Evolutionary conservation across 1,284 basidiomycete species (phyloP), one percentile per base, ranked within the genome.

Genomic region (Ustilago esculenta): DNA sequence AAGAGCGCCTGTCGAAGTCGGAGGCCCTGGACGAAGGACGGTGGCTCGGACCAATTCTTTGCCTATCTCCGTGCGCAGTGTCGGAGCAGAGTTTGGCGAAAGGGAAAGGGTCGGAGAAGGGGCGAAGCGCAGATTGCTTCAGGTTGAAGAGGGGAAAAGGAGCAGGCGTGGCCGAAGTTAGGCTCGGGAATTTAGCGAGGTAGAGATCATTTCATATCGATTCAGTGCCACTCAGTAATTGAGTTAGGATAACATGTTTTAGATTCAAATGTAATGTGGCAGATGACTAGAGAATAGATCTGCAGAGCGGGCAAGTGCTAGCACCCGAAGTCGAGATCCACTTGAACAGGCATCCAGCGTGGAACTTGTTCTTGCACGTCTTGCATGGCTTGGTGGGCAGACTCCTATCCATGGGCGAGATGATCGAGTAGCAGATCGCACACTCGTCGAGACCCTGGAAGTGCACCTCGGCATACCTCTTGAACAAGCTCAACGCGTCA

Each of bases 321-420:
- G 90, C 89, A 83, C 94, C 92, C 64, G 82, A 84, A 27, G 90
- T 88, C 78, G 90, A 90, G 84, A 95, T 95, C 94, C 94, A 96
- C 88, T 92, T 80, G 72, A 65, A 77, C 41, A 80, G 40, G 40
- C 79, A 80, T 11, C 69, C 72, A 2, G 70, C 66, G 82, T 98
- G 96, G 87, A 98, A 98, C 42, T 89, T 86, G 83, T 98, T 97
- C 83, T 92, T 93, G 85, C 94, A 97, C 29, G 83, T 98, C 82
- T 88, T 89, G 84, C 96, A 99, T 0, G 92, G 90, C 79, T 95
- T 96, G 68, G 88, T 89, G 0, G 96, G 95, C 30, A 98, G 85
- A 54, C 87, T 90, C 6, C 91, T 88, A 79, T 98, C 96, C 80
- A 89, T 90, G 24, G 94, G 89, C 65, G 90, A 92, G 79, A 99